Conservation (phyloP, 2,329 filamentous ascomycete genomes). For the Penicillium sp. region DNA sequence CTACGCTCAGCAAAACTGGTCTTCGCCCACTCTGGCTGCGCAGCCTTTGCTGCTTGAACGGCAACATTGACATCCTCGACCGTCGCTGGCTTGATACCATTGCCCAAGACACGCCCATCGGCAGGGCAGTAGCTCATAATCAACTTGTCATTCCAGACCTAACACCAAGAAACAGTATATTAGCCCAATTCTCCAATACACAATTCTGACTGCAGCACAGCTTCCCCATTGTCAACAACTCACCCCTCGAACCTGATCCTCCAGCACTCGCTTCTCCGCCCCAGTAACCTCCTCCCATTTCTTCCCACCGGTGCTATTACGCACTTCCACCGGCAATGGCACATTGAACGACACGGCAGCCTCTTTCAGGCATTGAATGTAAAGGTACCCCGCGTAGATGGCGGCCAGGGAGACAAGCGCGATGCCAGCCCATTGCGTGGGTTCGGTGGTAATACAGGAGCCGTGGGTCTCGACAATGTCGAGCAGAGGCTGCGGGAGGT, state of each 20-base stretch:
- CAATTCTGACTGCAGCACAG: not conserved
- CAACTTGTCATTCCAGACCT: constrained; percentile 49
- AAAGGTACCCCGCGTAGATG: constrained; percentile 42
- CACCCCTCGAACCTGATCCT: constrained; percentile 49
- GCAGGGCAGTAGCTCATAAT: constrained; percentile 70
- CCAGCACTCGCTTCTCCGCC: constrained; percentile 43
- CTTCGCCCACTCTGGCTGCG: constrained; percentile 76
- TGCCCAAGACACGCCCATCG: constrained; percentile 80
- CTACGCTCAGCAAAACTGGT: constrained; percentile 80
- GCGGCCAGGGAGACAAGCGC: constrained; percentile 40
- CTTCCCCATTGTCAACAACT: constrained; percentile 25
- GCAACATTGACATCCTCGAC: constrained; percentile 78
- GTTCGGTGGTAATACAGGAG: constrained; percentile 23
- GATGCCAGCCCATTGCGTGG: constrained; percentile 34
- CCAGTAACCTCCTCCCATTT: constrained; percentile 46
- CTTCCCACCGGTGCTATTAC: constrained; percentile 37
- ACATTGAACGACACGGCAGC: constrained; percentile 47
- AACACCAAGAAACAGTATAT: constrained; percentile 11
- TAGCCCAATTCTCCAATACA: constrained; percentile 18
- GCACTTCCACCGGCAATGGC: constrained; percentile 45
- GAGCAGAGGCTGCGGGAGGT: constrained; percentile 32
- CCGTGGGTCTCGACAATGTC: constrained; percentile 28
- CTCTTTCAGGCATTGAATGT: constrained; percentile 39
- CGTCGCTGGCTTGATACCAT: constrained; percentile 70
- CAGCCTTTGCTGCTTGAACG: constrained; percentile 73